phyloP scores from a whole-genome alignment of 805 yeast genomes.

The Clavispora carvajalis region DNA sequence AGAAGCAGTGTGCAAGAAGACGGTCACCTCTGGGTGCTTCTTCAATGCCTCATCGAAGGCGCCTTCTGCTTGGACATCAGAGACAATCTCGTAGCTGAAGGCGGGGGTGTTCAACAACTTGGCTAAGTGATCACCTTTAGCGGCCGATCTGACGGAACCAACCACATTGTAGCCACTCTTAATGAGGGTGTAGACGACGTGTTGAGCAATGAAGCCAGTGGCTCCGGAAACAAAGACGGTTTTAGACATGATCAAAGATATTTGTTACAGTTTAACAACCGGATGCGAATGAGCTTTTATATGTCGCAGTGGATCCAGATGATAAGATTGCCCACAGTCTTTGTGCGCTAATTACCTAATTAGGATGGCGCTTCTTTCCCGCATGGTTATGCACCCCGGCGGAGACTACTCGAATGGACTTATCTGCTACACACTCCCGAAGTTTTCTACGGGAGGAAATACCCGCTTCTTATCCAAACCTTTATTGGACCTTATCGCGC shows the following conservation, averaged over 20 bases:
- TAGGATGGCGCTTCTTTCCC: no score
- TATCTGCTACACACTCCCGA: no score
- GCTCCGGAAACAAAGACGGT: slow-evolving; percentile 44
- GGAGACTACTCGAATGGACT: no score
- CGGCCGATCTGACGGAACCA: slow-evolving; percentile 40
- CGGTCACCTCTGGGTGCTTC: slow-evolving; percentile 22
- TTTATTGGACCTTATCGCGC: no score
- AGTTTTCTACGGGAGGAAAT: no score
- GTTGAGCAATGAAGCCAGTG: slow-evolving; percentile 47
- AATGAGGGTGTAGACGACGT: slow-evolving; percentile 34
- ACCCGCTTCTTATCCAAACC: no score
- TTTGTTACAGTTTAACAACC: not conserved
- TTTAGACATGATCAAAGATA: not conserved
- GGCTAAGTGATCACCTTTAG: slow-evolving; percentile 28
- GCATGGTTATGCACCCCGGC: no score
- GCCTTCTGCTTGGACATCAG: slow-evolving; percentile 16
- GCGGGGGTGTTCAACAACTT: slow-evolving; percentile 2
- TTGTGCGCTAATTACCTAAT: no score
- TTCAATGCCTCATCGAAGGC: slow-evolving; percentile 26
- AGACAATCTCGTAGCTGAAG: slow-evolving; percentile 16
- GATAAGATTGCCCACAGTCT: no score
- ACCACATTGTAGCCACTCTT: slow-evolving; percentile 36
- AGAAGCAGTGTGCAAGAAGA: slow-evolving; percentile 31
- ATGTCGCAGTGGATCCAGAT: no score
- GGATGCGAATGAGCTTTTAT: not conserved